Percentiles rank a stretch among this genome's conserved stretches.
These are phyloP conservation scores for Nicotiana attenuata DNA, from an alignment of 257 asterid species.

Conservation along the genomic window DNA sequence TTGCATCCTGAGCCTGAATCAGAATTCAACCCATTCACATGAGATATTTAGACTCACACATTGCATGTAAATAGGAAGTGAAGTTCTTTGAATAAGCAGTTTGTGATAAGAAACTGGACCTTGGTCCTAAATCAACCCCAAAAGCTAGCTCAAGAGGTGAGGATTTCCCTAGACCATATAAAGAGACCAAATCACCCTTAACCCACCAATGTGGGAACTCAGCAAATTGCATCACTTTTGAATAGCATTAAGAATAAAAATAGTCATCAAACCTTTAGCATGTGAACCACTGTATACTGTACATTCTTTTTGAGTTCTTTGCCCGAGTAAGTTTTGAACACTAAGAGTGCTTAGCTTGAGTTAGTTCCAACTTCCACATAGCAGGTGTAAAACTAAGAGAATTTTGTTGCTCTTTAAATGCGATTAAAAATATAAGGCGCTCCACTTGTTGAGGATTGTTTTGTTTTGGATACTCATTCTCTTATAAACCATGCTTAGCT, in stretches of 20 bases:
- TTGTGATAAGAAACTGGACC: background rate
- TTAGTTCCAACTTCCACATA: background rate
- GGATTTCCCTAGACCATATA: too few relatives aligned
- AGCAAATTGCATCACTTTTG: background rate
- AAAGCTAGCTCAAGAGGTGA: too few relatives aligned
- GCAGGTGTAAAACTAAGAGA: background rate
- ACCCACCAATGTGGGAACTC: too few relatives aligned
- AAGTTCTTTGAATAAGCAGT: background rate
- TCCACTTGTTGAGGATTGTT: background rate
- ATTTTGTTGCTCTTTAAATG: background rate
- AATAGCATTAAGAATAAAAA: background rate
- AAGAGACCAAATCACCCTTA: too few relatives aligned
- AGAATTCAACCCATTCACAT: background rate
- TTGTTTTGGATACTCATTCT: background rate
- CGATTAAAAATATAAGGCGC: background rate
- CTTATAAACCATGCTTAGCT: background rate
- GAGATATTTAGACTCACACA: background rate
- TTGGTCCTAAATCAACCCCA: too few relatives aligned
- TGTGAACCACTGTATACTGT: background rate
- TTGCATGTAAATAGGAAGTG: background rate
- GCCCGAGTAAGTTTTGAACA: background rate
- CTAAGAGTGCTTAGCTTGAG: background rate
- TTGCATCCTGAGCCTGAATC: background rate
- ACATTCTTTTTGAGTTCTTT: conserved; percentile 8
- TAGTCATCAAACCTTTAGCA: background rate